phyloP scores from a whole-genome alignment of 2,329 filamentous ascomycete species.

The Neophaeococcomyces aloes region DNA sequence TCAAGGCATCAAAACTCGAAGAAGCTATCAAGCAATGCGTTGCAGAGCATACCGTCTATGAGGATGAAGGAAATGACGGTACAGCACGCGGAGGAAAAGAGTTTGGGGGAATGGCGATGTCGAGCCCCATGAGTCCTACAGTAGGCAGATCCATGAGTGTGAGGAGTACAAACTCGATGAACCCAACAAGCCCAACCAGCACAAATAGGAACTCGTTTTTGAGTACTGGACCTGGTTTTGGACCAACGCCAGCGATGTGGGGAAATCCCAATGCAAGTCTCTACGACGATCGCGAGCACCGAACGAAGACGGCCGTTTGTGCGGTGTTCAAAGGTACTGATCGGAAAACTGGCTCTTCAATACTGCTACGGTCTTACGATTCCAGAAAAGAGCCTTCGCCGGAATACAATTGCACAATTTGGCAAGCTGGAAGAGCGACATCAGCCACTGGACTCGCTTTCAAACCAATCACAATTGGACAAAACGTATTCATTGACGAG shows the following conservation, averaged over 20 bases:
- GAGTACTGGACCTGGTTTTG: constrained; percentile 13
- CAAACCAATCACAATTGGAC: constrained; percentile 88
- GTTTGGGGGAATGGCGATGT: constrained; percentile 20
- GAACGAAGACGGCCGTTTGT: constrained; percentile 84
- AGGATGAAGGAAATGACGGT: constrained; percentile 73
- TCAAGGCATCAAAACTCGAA: constrained; percentile 93
- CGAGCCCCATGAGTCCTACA: constrained; percentile 25
- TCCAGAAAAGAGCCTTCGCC: constrained; percentile 82
- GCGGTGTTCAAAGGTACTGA: constrained; percentile 75
- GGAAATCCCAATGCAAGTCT: constrained; percentile 76
- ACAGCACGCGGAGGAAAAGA: constrained; percentile 33
- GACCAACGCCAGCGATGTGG: constrained; percentile 35
- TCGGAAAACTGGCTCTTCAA: constrained; percentile 54
- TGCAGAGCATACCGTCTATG: constrained; percentile 67
- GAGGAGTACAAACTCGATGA: constrained; percentile 55
- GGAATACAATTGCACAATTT: constrained; percentile 89
- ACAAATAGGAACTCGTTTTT: constrained; percentile 14
- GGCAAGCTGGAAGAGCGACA: constrained; percentile 94
- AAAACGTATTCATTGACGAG: constrained; percentile 89
- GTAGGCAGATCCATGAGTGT: constrained; percentile 20
- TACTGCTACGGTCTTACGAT: constrained; percentile 83
- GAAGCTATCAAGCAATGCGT: constrained; percentile 88
- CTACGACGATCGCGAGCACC: constrained; percentile 77
- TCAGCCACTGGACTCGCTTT: constrained; percentile 84
- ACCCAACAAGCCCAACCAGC: constrained; percentile 59